Base-by-base conservation (phyloP, 352 stramenopile species). In the Pythium myriotylum region DNA sequence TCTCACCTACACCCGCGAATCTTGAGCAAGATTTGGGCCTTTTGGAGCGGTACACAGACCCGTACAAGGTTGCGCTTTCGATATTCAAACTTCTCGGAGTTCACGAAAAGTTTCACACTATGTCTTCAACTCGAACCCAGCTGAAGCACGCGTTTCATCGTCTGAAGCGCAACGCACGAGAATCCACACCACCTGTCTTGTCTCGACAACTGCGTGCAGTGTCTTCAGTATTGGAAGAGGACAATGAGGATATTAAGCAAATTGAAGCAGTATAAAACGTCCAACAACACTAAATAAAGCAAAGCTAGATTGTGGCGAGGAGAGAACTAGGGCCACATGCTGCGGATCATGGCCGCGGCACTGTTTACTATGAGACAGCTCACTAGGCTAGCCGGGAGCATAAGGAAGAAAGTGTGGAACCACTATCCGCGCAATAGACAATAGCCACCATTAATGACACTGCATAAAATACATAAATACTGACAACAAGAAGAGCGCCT, bases 361-460 rank as follows among this genome's bases (percentile, higher is more conserved):
- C 67, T 77, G 67, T 92, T 92, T 49, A 92, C 79, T 51, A 92
- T 80, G 48, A 92, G 54, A 64, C 84, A 92, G 67, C 84, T 92
- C 54, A 91, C 77, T 56, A 92, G 81, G 54, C 81, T 91, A 19
- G 84, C 81, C 53, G 84, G 84, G 13, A 92, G 55, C 79, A 92
- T 92, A 19, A 92, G 77, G 54, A 91, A 88, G 56, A 89, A 89
- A 33, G 81, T 86, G 55, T 92, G 84, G 32, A 91, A 74, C 67
- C 76, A 86, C 84, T 92, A 46, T n/a, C n/a, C 3, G 43, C n/a
- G 26, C 20, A 35, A 26, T 45, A 7, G 32, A 55, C 40, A 54
- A 53, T 8, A 67, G 50, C 45, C 17, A 52, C 41, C 19, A 62
- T 55, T 39, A 70, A 20, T 22, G 56, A 52, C 40, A 51, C 37